These are phyloP conservation scores for Flueggea neowawraea DNA, from an alignment of 441 rosid genomes.

Conservation along the genomic window DNA sequence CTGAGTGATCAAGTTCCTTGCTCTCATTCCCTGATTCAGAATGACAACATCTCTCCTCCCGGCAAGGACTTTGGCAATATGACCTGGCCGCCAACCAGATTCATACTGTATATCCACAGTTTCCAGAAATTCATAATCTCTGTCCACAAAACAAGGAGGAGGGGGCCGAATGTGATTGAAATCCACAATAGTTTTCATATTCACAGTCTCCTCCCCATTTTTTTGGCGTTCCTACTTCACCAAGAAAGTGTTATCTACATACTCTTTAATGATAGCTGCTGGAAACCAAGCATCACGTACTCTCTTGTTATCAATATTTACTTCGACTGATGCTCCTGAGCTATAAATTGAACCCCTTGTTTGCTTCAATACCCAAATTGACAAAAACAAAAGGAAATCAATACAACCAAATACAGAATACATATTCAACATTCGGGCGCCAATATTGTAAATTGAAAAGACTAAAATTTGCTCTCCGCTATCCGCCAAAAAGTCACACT, in stretches of 20 bases:
- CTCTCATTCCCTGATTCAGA: slow-evolving; percentile 42
- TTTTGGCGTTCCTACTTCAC: slow-evolving; percentile 33
- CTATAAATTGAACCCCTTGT: slow-evolving; percentile 40
- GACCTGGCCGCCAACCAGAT: slow-evolving; percentile 47
- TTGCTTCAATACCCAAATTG: slow-evolving; percentile 35
- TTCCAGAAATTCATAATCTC: slow-evolving; percentile 47
- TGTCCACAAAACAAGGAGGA: slow-evolving; percentile 34
- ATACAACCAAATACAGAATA: too few species aligned
- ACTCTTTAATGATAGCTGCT: slow-evolving; percentile 46
- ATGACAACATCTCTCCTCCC: slow-evolving; percentile 32
- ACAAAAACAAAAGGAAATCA: slow-evolving; percentile 8
- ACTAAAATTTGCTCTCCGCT: too few species aligned
- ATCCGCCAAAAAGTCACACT: too few species aligned
- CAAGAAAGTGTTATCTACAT: slow-evolving; percentile 30
- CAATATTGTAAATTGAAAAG: too few species aligned
- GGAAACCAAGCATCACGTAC: slow-evolving; percentile 42
- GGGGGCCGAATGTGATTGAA: slow-evolving; percentile 37
- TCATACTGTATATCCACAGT: slow-evolving; percentile 39
- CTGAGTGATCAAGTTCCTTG: slow-evolving; percentile 24
- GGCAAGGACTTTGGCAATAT: slow-evolving; percentile 36
- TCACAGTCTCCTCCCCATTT: slow-evolving; percentile 26
- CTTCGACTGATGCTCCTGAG: slow-evolving; percentile 56
- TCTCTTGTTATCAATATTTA: slow-evolving; percentile 26
- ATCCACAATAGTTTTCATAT: slow-evolving; percentile 25
- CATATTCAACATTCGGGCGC: too few species aligned